Conservation (phyloP, 768 basidiomycete genomes). For the Suillus ampliporus region DNA sequence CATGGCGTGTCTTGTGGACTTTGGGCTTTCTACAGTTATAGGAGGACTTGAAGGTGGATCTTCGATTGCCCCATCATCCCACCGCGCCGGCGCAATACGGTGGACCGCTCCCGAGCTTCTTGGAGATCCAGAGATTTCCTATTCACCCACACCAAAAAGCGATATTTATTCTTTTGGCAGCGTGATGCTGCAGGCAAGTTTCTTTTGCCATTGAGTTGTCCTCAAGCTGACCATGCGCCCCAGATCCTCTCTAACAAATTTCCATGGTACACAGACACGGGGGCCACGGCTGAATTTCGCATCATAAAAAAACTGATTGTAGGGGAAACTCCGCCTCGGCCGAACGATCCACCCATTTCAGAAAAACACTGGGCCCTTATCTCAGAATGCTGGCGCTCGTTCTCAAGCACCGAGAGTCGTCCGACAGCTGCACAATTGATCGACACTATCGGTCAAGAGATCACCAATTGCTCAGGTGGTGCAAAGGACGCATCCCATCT, state of each 20-base stretch:
- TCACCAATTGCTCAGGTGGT: background rate
- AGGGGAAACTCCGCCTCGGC: background rate
- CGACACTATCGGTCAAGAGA: background rate
- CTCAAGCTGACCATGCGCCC: background rate
- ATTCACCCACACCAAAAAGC: conserved; percentile 10
- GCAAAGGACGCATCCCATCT: background rate
- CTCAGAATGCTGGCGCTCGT: conserved; percentile 10
- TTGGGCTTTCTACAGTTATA: conserved; percentile 50
- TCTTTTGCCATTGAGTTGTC: conserved; percentile 31
- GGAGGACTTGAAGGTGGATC: conserved; percentile 40
- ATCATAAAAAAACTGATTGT: background rate
- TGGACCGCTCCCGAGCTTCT: conserved; percentile 51
- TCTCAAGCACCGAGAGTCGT: background rate
- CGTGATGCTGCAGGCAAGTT: conserved; percentile 32
- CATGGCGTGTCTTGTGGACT: conserved; percentile 40
- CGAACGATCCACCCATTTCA: conserved; percentile 4
- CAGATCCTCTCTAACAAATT: conserved; percentile 2
- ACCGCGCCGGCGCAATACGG: conserved; percentile 41
- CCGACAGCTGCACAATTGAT: conserved; percentile 1
- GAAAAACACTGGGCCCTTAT: conserved; percentile 10
- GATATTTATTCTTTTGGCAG: conserved; percentile 35
- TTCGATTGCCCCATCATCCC: conserved; percentile 39
- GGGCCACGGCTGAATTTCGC: background rate
- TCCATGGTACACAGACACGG: conserved; percentile 1
- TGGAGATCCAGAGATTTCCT: conserved; percentile 19